These are phyloP conservation scores for Nidularia sp. DNA, from an alignment of 768 basidiomycete species.

Conservation along the genomic window DNA sequence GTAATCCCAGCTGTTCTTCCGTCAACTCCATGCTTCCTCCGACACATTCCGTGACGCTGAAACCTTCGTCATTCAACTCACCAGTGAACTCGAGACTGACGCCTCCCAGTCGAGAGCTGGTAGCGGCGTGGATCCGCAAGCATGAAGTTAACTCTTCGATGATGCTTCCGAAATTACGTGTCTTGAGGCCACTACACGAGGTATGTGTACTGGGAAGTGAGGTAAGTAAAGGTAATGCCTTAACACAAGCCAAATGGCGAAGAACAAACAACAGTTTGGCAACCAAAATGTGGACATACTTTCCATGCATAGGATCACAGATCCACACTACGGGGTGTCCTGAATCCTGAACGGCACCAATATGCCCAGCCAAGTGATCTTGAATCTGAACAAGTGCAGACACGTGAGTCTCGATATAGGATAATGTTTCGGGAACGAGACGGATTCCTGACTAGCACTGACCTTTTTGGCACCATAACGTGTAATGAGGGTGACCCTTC, in stretches of 20 bases:
- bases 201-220: slow-evolving; percentile 65
- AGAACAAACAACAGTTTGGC: too few species aligned
- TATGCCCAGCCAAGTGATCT: slow-evolving; percentile 72
- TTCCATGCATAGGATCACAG: slow-evolving; percentile 99
- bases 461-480: slow-evolving; percentile 91
- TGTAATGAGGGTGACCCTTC: slow-evolving; percentile 86
- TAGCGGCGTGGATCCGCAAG: slow-evolving; percentile 73
- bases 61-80: slow-evolving; percentile 85
- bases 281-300: slow-evolving; percentile 47
- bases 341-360: slow-evolving; percentile 72
- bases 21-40: slow-evolving; percentile 94
- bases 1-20: slow-evolving; percentile 82
- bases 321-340: slow-evolving; percentile 91
- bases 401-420: not conserved
- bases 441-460: slow-evolving; percentile 1
- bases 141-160: slow-evolving; percentile 83
- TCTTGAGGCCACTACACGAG: slow-evolving; percentile 79
- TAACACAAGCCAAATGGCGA: too few species aligned
- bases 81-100: slow-evolving; percentile 93
- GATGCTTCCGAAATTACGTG: slow-evolving; percentile 84
- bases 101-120: slow-evolving; percentile 70
- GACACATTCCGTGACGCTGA: slow-evolving; percentile 93
- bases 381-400: slow-evolving; percentile 49
- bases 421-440: not conserved
- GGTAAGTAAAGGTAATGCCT: not conserved